Percentiles rank a stretch among this genome's conserved stretches.
phyloP scores from a whole-genome alignment of 2,329 filamentous ascomycete species.

The Colletotrichum trifolii region DNA sequence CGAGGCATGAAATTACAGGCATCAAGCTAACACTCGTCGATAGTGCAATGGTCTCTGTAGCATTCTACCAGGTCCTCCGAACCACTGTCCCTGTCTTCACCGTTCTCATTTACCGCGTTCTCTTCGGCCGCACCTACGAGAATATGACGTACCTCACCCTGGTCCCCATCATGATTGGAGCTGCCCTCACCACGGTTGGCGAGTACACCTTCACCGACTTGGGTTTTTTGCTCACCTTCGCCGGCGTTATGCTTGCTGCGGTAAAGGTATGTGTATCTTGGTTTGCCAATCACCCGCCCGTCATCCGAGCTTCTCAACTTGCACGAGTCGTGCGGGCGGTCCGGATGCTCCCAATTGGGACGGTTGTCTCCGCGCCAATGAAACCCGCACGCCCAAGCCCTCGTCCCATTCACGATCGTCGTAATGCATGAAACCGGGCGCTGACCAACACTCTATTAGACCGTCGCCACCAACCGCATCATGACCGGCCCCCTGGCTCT shows the following conservation, averaged over 20 bases:
- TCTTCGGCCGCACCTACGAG: conserved; percentile 66
- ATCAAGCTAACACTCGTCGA: conserved; percentile 20
- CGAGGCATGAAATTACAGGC: background rate
- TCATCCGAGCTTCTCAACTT: conserved; percentile 26
- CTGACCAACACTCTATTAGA: conserved; percentile 47
- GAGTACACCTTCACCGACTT: conserved; percentile 71
- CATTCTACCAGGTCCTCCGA: conserved; percentile 73
- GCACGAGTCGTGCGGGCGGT: conserved; percentile 10
- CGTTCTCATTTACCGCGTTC: conserved; percentile 68
- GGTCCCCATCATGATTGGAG: conserved; percentile 69
- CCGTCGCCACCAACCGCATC: conserved; percentile 71
- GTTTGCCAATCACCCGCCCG: background rate
- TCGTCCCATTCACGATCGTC: conserved; percentile 11
- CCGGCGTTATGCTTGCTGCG: conserved; percentile 65
- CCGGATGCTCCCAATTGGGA: conserved; percentile 21
- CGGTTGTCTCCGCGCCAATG: conserved; percentile 17
- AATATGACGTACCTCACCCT: conserved; percentile 68
- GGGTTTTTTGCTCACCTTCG: conserved; percentile 65
- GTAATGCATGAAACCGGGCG: conserved; percentile 11
- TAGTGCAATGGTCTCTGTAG: conserved; percentile 69
- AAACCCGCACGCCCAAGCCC: conserved; percentile 21
- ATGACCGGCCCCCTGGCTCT: conserved; percentile 71
- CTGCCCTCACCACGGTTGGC: conserved; percentile 69
- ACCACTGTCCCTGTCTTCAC: conserved; percentile 72
- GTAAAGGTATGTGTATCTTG: conserved; percentile 56